A percentile compares a stretch with the other conserved stretches of the same genome.
These are phyloP conservation scores for Odonthalia washingtoniensis DNA, from an alignment of 31 red algal genomes.

Conservation along the genomic window DNA sequence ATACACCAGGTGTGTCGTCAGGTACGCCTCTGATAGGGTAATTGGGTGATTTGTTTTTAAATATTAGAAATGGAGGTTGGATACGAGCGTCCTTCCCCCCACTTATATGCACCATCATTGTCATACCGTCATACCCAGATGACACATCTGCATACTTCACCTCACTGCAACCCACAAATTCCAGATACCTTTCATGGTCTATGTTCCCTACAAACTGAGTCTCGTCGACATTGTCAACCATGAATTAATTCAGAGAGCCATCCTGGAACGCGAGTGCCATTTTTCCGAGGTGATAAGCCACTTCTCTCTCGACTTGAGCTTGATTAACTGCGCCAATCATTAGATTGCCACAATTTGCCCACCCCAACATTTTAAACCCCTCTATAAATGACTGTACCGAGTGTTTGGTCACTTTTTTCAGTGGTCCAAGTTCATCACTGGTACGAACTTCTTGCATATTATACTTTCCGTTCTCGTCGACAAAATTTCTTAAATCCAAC, in stretches of 20 bases:
- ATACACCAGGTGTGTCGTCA: constrained; percentile 8
- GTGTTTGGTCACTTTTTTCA: constrained; percentile 17
- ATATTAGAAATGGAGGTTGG: not conserved
- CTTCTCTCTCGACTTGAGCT: constrained; percentile 7
- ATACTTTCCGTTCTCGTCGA: not conserved
- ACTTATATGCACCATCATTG: constrained; percentile 28
- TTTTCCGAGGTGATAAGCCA: constrained; percentile 5
- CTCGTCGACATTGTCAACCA: constrained; percentile 17
- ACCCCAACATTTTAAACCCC: constrained; percentile 1
- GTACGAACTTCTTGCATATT: not conserved
- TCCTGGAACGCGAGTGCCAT: not conserved
- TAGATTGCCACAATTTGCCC: constrained; percentile 10
- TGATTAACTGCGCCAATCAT: constrained; percentile 19
- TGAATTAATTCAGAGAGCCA: not conserved
- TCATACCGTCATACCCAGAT: not conserved
- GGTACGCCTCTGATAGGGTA: no score
- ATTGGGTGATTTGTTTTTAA: no score
- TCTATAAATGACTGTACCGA: constrained; percentile 29
- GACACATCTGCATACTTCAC: constrained; percentile 26
- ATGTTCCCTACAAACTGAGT: constrained; percentile 2
- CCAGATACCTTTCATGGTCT: not conserved
- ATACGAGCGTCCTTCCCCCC: not conserved
- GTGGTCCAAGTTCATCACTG: not conserved
- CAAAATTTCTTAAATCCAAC: constrained; percentile 5
- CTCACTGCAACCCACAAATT: not conserved